Conservation (phyloP, 2,329 filamentous ascomycete genomes). For the Colletotrichum sp. region DNA sequence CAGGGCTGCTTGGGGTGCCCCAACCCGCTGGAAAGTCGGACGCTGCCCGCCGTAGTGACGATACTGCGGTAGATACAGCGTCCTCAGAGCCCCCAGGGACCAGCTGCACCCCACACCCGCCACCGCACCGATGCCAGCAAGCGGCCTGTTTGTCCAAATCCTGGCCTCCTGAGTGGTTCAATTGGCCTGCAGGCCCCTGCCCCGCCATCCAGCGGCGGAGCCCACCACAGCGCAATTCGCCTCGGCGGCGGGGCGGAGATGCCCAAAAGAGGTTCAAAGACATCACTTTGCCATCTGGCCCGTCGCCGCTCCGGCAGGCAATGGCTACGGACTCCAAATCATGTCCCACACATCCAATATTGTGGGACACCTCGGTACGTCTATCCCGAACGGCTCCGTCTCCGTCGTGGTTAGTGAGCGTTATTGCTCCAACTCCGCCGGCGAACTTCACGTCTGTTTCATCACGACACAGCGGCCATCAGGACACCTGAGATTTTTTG, state of each 20-base stretch:
- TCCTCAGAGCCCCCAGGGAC: neutral
- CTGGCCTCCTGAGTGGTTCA: neutral
- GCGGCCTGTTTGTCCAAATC: neutral
- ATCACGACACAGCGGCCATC: neutral
- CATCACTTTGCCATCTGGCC: neutral
- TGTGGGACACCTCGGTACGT: neutral
- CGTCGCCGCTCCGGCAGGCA: slow-evolving; percentile 6
- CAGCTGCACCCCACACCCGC: neutral
- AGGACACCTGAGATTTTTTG: neutral
- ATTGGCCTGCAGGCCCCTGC: neutral
- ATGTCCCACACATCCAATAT: neutral
- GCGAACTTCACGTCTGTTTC: neutral
- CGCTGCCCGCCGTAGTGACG: neutral
- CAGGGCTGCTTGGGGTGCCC: neutral
- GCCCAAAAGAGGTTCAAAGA: slow-evolving; percentile 15
- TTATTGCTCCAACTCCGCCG: neutral
- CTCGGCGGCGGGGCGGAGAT: slow-evolving; percentile 19
- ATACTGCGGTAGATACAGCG: neutral
- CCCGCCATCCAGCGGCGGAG: neutral
- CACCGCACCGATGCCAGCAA: slow-evolving; percentile 3
- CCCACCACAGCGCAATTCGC: neutral
- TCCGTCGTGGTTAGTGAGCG: neutral
- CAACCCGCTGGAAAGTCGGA: neutral
- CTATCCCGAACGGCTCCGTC: neutral
- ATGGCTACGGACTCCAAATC: neutral